These are phyloP conservation scores for Gossypium gossypioides DNA, from an alignment of 441 rosid genomes.

Conservation along the genomic window DNA sequence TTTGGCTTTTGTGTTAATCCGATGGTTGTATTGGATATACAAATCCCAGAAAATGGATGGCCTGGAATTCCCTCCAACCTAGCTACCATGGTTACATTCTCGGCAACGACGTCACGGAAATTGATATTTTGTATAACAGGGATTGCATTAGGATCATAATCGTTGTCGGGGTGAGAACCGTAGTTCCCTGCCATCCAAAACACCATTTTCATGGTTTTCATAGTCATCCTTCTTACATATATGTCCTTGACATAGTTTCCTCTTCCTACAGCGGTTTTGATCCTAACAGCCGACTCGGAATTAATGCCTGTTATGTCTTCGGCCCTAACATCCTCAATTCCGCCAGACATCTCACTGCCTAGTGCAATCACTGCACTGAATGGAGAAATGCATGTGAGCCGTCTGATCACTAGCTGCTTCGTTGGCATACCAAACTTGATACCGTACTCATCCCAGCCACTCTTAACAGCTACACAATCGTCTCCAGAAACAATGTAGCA, in stretches of 20 bases:
- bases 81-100: conserved; percentile 57
- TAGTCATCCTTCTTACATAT: conserved; percentile 47
- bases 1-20: conserved; percentile 32
- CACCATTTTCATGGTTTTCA: conserved; percentile 62
- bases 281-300: conserved; percentile 56
- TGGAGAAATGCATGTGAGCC: conserved; percentile 63
- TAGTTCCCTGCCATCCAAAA: conserved; percentile 68
- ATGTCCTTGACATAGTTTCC: conserved; percentile 59
- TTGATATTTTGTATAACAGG: conserved; percentile 51
- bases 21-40: conserved; percentile 23
- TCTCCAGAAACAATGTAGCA: conserved; percentile 67
- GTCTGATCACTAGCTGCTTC: conserved; percentile 46
- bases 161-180: conserved; percentile 52
- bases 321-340: conserved; percentile 55
- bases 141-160: conserved; percentile 49
- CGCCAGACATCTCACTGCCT: conserved; percentile 71
- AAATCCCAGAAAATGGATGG: conserved; percentile 48
- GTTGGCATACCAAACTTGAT: conserved; percentile 55
- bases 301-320: conserved; percentile 55
- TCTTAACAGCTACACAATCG: conserved; percentile 60
- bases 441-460: conserved; percentile 72
- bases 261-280: conserved; percentile 54
- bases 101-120: conserved; percentile 47
- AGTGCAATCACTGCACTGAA: conserved; percentile 63
- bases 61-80: conserved; percentile 49